Evolutionary conservation across 495 filamentous ascomycete genomes (phyloP).

Genomic region (Neurospora intermedia): DNA sequence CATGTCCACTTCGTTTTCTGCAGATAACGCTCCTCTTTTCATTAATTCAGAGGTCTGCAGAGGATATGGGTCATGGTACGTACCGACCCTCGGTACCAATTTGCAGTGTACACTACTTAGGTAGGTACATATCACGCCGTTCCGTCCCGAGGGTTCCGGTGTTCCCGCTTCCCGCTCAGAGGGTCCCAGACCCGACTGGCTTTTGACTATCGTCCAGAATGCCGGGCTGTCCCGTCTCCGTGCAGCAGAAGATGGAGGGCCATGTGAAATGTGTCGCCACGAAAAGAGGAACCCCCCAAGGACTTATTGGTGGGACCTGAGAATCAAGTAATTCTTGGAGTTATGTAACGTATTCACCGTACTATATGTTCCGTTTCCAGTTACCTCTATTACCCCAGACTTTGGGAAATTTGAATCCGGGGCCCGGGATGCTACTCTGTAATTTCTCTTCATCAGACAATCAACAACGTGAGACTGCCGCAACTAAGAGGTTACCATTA

Average conservation of each 20-base stretch:
- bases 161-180: neutral
- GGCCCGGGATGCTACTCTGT: conserved; percentile 6
- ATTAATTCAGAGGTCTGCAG: neutral
- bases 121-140: neutral
- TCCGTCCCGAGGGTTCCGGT: neutral
- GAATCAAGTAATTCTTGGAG: neutral
- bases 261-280: neutral
- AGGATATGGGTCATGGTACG: neutral
- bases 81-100: neutral
- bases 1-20: neutral
- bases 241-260: neutral
- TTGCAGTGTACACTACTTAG: neutral
- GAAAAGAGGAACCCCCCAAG: neutral
- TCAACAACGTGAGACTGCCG: neutral
- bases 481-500: neutral
- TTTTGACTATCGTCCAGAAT: neutral
- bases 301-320: neutral
- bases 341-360: neutral
- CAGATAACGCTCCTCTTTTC: neutral
- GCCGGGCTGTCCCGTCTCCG: neutral
- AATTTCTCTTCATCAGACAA: conserved; percentile 1
- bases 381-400: neutral
- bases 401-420: neutral
- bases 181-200: neutral
- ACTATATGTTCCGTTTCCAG: neutral